phyloP scores from a whole-genome alignment of 495 filamentous ascomycete species.

The Monascus purpureus region DNA sequence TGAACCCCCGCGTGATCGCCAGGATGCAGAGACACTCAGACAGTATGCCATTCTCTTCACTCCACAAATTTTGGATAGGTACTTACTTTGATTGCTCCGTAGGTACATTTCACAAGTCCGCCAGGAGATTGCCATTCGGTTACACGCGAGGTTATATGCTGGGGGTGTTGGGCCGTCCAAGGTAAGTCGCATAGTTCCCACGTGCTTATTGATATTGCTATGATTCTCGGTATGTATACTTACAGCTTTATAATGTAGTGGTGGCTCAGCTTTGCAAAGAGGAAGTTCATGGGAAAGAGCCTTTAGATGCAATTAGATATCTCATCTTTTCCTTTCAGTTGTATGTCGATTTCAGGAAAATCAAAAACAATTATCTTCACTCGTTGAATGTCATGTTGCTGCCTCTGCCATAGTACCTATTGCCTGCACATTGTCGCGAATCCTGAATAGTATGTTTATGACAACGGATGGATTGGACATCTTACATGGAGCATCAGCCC shows the following conservation, averaged over 20 bases:
- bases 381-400: no score
- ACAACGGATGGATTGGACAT: no score
- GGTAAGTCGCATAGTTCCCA: constrained; percentile 28
- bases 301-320: constrained; percentile 35
- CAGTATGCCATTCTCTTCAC: constrained; percentile 32
- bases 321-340: constrained; percentile 1
- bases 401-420: no score
- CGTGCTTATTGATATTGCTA: constrained; percentile 1
- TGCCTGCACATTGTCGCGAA: no score
- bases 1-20: constrained; percentile 67
- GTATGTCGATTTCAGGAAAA: no score
- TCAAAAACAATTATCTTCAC: no score
- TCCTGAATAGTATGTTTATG: no score
- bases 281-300: constrained; percentile 98
- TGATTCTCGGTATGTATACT: not conserved
- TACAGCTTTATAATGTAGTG: constrained; percentile 36
- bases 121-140: constrained; percentile 71
- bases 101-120: constrained; percentile 76
- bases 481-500: no score
- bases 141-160: constrained; percentile 75
- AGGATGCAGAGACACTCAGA: constrained; percentile 75
- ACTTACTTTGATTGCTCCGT: constrained; percentile 5
- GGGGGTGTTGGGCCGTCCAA: constrained; percentile 79
- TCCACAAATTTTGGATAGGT: not conserved
- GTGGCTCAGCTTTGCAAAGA: constrained; percentile 97